Evolutionary conservation across 306 rosid species (phyloP), one percentile per base, ranked within the genome.

Genomic region (Mimosa pudica): DNA sequence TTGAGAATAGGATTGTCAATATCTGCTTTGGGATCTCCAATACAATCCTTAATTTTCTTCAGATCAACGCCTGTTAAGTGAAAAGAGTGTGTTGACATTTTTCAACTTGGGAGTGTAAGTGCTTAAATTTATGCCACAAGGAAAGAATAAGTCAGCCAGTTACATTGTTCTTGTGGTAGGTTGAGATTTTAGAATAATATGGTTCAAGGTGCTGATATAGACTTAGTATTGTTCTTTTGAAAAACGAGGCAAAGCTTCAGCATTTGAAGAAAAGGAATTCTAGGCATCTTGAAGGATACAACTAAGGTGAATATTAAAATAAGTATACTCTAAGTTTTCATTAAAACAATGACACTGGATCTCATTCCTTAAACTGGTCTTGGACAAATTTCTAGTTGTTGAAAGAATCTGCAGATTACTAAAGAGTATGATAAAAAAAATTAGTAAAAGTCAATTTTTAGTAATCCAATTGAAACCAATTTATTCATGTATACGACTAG

Each of bases 11-110:
- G 82, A 71, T 95, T 95, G 2, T 87, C 97, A 73, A 71, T 85
- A 84, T 92, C 89, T 3, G 97, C 98, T 7, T 35, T 47, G 64
- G 96, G 86, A 78, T 95, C 90, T 47, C 98, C 98, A 74, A 95
- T 80, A 70, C 98, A 95, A 67, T 84, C 86, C 79, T 88, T 84
- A 71, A 95, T 90, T 88, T 95, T 89, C 81, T 85, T 81, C 70
- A 87, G 87, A 81, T 95, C 98, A 67, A 62, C 79, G 73, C 92
- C 98, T 95, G 73, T 18, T 70, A 82, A 84, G 73, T 75, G 68
- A 64, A 79, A 52, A 64, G 52, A 32, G 44, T n/a, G 63, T 30
- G 36, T 32, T 10, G 12, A 10, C 3, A 30, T 61, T 10, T 61
- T 38, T 61, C 67, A 61, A 30, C 16, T 61, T 61, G 77, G 75